Percentiles rank a stretch among this genome's conserved stretches.
Evolutionary conservation across 805 yeast genomes (phyloP).

Genomic region (Hanseniaspora clermontiae): DNA sequence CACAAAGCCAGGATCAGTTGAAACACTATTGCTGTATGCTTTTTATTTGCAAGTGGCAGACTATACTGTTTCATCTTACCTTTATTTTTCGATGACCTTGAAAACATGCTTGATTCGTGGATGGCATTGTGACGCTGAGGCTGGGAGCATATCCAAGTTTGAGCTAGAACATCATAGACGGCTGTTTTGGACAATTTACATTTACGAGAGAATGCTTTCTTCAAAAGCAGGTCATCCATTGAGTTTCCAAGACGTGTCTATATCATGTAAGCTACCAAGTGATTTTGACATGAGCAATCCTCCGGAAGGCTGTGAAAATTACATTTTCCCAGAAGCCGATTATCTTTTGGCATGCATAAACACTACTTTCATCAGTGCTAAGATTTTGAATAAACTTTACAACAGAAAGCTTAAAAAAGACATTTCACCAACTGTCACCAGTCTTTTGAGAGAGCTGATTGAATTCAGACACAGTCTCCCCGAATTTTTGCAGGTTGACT

Average conservation of each 20-base stretch:
- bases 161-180: slow-evolving; percentile 77
- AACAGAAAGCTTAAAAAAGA: slow-evolving; percentile 68
- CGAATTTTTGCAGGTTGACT: slow-evolving; percentile 51
- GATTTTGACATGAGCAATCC: slow-evolving; percentile 57
- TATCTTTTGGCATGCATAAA: slow-evolving; percentile 64
- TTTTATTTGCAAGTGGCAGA: slow-evolving; percentile 75
- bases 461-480: slow-evolving; percentile 60
- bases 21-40: slow-evolving; percentile 60
- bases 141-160: slow-evolving; percentile 47
- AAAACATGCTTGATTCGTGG: slow-evolving; percentile 63
- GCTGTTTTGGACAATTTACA: slow-evolving; percentile 77
- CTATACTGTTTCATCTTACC: slow-evolving; percentile 68
- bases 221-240: slow-evolving; percentile 73
- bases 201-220: slow-evolving; percentile 71
- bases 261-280: slow-evolving; percentile 62
- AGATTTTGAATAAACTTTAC: slow-evolving; percentile 53
- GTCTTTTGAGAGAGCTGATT: slow-evolving; percentile 50
- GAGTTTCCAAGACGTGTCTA: slow-evolving; percentile 68
- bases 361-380: slow-evolving; percentile 67
- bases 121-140: slow-evolving; percentile 72
- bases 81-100: slow-evolving; percentile 65
- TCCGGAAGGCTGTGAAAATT: slow-evolving; percentile 47
- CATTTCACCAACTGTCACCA: slow-evolving; percentile 60
- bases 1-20: slow-evolving; percentile 69
- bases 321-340: slow-evolving; percentile 68